Base-by-base conservation (phyloP, 2,329 filamentous ascomycete species). In the Penicillium olsonii region DNA sequence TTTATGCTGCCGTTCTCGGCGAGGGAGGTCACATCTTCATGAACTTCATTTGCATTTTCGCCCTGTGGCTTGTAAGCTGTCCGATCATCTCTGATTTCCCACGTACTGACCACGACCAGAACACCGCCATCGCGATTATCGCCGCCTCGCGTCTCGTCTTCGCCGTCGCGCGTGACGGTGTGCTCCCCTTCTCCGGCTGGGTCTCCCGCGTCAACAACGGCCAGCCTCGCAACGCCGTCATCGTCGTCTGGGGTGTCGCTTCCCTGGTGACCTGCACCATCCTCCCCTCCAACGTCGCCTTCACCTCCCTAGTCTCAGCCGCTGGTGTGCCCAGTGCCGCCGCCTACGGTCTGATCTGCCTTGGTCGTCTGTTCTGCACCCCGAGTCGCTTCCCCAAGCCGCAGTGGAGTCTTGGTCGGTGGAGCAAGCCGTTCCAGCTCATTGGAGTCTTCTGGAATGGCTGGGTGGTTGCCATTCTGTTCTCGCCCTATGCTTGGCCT, bases 91-190 rank as follows among this genome's bases (percentile, higher is more conserved):
- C 18, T 14, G 14, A 9, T 45, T 9, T 19, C n/a, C 12, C 17
- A 26, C 45, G 15, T 31, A 42, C 50, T 45, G 45, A 44, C 15
- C 19, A 5, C 12, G 24, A 1, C 17, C 18, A 70, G 78, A 84
- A 84, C 63, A 83, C 81, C 1, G 81, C 80, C 0, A 80, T 84
- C 48, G 79, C 81, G 17, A 77, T 83, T 37, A 75, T 83, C 11
- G 82, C 81, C 7, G 79, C 79, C 12, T 84, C 81, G 4, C 77
- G 82, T n/a, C 73, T 84, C 2, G 81, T 85, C 55, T 84, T 83
- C 62, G 82, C 82, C 35, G 81, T 85, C 4, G 82, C 82, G 22
- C 76, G 82, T 38, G 82, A 85, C 58, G 80, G 81, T 29, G 80
- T 84, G 17, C 70, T 84, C 2, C 82, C 82, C 0, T 83, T 78